phyloP scores from a whole-genome alignment of 129 eudicot species.

The Flaveria brownii region DNA sequence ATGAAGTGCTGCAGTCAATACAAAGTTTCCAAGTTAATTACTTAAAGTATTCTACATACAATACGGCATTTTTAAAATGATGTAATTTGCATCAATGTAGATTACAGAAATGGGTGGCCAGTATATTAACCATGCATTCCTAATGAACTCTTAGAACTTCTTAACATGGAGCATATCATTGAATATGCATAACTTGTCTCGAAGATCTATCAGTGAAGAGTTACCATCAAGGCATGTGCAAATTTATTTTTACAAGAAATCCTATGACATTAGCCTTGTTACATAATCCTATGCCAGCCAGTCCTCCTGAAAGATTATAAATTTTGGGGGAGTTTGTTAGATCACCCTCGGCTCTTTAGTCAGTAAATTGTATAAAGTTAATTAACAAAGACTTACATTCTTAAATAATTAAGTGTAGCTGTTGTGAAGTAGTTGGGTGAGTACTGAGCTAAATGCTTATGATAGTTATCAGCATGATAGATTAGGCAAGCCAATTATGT shows the following conservation, averaged over 20 bases:
- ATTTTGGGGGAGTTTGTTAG: no score
- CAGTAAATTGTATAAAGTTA: no score
- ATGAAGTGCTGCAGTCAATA: slow-evolving; percentile 60
- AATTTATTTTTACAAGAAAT: neutral
- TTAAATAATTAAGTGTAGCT: no score
- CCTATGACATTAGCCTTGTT: neutral
- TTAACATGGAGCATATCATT: neutral
- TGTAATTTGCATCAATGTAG: slow-evolving; percentile 3
- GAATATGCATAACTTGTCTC: neutral
- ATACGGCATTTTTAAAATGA: neutral
- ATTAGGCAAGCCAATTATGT: neutral
- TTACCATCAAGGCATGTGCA: neutral
- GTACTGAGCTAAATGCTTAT: neutral
- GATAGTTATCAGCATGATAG: neutral
- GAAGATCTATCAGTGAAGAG: neutral
- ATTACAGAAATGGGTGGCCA: neutral
- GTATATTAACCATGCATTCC: neutral
- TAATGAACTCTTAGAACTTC: neutral
- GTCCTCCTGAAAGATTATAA: no score
- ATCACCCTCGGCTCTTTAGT: no score
- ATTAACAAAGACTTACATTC: no score
- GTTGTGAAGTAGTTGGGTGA: neutral
- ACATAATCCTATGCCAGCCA: neutral
- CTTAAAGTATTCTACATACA: neutral
- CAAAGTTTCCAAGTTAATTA: slow-evolving; percentile 8